Evolutionary conservation across 2,329 filamentous ascomycete genomes (phyloP).

Genomic region (Trichoderma guizhouense): DNA sequence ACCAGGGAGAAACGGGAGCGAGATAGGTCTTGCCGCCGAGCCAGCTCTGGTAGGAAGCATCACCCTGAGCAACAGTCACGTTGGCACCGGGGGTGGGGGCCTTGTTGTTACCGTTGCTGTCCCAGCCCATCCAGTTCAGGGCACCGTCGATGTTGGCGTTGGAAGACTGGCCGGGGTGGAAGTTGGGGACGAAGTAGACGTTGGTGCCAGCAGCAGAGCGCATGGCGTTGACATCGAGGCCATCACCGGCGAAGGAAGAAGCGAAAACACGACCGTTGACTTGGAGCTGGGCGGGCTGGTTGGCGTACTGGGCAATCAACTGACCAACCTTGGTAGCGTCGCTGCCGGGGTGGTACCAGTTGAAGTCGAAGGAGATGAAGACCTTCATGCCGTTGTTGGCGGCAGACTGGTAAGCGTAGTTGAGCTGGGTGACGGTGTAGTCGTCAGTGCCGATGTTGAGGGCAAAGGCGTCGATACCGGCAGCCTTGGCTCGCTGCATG

Average conservation of each 20-base stretch:
- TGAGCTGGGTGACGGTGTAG: slow-evolving; percentile 45
- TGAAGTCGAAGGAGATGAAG: slow-evolving; percentile 57
- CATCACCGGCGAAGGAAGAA: slow-evolving; percentile 51
- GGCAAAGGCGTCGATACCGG: slow-evolving; percentile 47
- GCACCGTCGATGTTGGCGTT: slow-evolving; percentile 41
- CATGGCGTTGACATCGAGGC: slow-evolving; percentile 42
- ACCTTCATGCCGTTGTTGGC: slow-evolving; percentile 48
- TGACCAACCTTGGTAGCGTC: slow-evolving; percentile 40
- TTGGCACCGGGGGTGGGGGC: slow-evolving; percentile 39
- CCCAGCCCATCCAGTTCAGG: slow-evolving; percentile 48
- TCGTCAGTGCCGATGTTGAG: slow-evolving; percentile 47
- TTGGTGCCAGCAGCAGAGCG: slow-evolving; percentile 40
- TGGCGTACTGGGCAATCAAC: slow-evolving; percentile 45
- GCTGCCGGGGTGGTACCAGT: slow-evolving; percentile 38
- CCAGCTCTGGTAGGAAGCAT: slow-evolving; percentile 33
- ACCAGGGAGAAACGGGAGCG: slow-evolving; percentile 43
- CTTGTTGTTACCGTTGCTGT: slow-evolving; percentile 45
- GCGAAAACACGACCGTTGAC: slow-evolving; percentile 50
- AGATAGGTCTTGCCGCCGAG: slow-evolving; percentile 46
- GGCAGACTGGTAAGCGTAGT: slow-evolving; percentile 48
- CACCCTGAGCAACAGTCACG: slow-evolving; percentile 41
- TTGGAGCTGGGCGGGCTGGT: slow-evolving; percentile 43
- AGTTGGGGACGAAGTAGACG: slow-evolving; percentile 50
- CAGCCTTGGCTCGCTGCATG: slow-evolving; percentile 43
- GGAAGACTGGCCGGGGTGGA: slow-evolving; percentile 38